Evolutionary conservation across 352 stramenopile species (phyloP).

Genomic region (Phytophthora palmivora): DNA sequence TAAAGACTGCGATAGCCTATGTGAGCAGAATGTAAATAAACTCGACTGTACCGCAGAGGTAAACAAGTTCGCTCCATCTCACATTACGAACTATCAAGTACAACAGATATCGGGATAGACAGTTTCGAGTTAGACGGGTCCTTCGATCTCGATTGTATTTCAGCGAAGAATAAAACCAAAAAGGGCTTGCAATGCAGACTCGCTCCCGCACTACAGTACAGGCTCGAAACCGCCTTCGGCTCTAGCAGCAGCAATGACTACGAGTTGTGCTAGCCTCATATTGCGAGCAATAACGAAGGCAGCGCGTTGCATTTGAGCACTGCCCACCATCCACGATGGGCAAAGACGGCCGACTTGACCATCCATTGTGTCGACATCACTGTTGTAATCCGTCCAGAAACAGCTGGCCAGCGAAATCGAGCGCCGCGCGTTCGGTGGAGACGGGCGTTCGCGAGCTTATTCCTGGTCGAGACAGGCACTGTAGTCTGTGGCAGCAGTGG

Average conservation of each 20-base stretch:
- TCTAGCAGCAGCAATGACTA: not conserved
- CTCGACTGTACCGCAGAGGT: not conserved
- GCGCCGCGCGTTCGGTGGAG: slow-evolving; percentile 14
- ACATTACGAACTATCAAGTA: not conserved
- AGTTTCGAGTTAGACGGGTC: not conserved
- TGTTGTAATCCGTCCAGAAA: slow-evolving; percentile 10
- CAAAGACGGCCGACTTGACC: not conserved
- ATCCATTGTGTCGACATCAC: slow-evolving; percentile 12
- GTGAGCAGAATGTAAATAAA: too few relatives aligned
- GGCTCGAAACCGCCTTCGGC: not conserved
- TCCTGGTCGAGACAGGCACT: not conserved
- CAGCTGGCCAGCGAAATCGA: slow-evolving; percentile 24
- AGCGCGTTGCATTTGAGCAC: not conserved
- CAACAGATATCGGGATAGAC: not conserved
- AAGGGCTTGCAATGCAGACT: not conserved
- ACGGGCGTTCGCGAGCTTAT: slow-evolving; percentile 19
- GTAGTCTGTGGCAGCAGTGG: not conserved
- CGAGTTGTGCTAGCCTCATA: not conserved
- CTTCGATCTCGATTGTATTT: not conserved
- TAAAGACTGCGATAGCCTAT: too few relatives aligned
- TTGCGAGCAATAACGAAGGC: not conserved
- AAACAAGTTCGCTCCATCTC: not conserved
- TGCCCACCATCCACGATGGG: not conserved
- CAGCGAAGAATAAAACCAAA: not conserved
- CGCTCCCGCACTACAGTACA: not conserved